Evolutionary conservation across 768 basidiomycete genomes (phyloP).

Genomic region (Phallus indusiatus): DNA sequence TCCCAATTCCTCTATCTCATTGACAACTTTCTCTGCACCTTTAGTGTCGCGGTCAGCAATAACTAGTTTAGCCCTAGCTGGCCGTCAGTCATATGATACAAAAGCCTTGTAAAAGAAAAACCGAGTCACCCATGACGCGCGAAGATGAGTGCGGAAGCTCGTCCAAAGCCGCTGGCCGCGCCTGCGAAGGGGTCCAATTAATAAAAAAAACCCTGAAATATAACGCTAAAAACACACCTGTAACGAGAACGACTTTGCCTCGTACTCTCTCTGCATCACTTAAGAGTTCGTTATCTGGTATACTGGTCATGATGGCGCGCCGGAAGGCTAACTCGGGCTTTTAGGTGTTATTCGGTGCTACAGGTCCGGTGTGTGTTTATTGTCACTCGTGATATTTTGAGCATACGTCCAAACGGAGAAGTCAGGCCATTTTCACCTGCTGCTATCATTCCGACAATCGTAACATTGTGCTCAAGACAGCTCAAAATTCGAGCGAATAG

Average conservation of each 20-base stretch:
- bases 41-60: slow-evolving; percentile 41
- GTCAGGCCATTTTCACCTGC: too few relatives aligned
- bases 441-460: too few relatives aligned
- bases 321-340: too few relatives aligned
- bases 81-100: not conserved
- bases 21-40: slow-evolving; percentile 31
- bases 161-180: slow-evolving; percentile 46
- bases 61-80: slow-evolving; percentile 36
- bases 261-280: slow-evolving; percentile 30
- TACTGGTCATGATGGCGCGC: slow-evolving; percentile 29
- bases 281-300: slow-evolving; percentile 39
- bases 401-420: too few relatives aligned
- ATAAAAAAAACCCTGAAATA: not conserved
- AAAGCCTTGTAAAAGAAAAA: not conserved
- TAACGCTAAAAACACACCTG: slow-evolving; percentile 26
- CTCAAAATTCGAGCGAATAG: too few relatives aligned
- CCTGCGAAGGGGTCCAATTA: slow-evolving; percentile 21
- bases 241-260: slow-evolving; percentile 43
- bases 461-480: too few relatives aligned
- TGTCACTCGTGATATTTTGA: too few relatives aligned
- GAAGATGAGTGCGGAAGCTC: slow-evolving; percentile 40
- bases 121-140: slow-evolving; percentile 38
- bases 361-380: too few relatives aligned
- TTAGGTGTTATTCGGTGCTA: too few relatives aligned
- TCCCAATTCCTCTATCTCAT: slow-evolving; percentile 31